Evolutionary conservation across 192 early-diverging fungal species (phyloP), one percentile per base, ranked within the genome.

Genomic region (Mortierella hygrophila): DNA sequence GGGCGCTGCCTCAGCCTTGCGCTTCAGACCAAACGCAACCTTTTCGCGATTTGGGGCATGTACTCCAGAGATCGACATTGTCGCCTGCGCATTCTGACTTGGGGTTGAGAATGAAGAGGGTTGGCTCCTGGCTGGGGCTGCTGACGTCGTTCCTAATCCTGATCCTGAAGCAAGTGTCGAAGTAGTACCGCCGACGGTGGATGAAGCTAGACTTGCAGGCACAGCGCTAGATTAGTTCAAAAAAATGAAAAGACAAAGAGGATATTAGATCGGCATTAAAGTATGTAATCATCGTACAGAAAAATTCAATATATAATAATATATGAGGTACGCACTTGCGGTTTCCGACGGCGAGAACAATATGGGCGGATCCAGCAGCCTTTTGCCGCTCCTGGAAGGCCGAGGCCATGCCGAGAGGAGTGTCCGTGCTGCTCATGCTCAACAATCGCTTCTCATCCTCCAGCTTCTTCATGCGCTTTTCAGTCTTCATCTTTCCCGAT

Each of bases 401-500:
- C 0, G 92, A 89, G 0, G 93, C 94, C 77, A 96, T 93, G 68
- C 94, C 93, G 18, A 97, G 92, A 2, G 97, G 95, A 6, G 94
- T 96, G 76, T 96, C 94, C 7, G 88, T 90, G 32, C 92, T 94
- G 35, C 91, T 91, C 91, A 96, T 94, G 73, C 94, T 91, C 87
- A 96, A 80, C 79, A 96, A 90, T 72, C 92, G 92, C 69, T 92
- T 91, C 81, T 97, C 97, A 38, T 96, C 95, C 74, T 97, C 94
- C 29, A 97, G 78, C 83, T 97, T 97, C 70, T 89, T 89, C 80
- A 97, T 89, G 7, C 95, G 82, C 89, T 97, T 97, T 78, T 99
- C 98, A 10, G 95, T 97, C 92, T 99, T 99, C 87, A 93, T 93
- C 82, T 98, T 98, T 46, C 98, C 98, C 47, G 95, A 95, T 10